Evolutionary conservation across 2,329 filamentous ascomycete genomes (phyloP).

Genomic region (Thermothelomyces thermophilus): DNA sequence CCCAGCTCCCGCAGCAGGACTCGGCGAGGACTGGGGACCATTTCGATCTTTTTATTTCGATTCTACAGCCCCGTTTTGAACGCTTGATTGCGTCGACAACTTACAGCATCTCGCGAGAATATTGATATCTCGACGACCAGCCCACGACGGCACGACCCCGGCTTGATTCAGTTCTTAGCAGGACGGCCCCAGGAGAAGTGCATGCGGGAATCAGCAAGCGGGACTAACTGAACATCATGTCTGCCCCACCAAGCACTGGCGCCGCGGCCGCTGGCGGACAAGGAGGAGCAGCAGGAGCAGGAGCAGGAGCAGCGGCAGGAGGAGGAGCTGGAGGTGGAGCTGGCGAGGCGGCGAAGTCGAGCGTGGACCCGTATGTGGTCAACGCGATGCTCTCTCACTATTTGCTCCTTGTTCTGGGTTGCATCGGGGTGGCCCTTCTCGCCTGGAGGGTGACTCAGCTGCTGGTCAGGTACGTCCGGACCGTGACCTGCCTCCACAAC

Average conservation of each 20-base stretch:
- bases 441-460: constrained; percentile 59
- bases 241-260: constrained; percentile 2
- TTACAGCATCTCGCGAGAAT: neutral
- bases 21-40: constrained; percentile 11
- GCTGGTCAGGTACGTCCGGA: constrained; percentile 62
- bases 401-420: constrained; percentile 57
- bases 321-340: neutral
- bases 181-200: neutral
- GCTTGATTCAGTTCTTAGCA: neutral
- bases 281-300: too few relatives aligned
- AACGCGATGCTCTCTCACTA: constrained; percentile 55
- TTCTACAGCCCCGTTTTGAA: neutral
- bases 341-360: constrained; percentile 12
- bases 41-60: neutral
- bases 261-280: neutral
- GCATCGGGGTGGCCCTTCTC: constrained; percentile 56
- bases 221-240: constrained; percentile 6
- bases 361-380: constrained; percentile 28
- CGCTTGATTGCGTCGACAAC: constrained; percentile 9
- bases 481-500: constrained; percentile 68
- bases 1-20: constrained; percentile 12
- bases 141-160: neutral
- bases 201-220: neutral
- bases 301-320: neutral
- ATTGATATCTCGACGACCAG: neutral